Conservation (phyloP, 2,329 filamentous ascomycete genomes). For the Scytalidium sp. region DNA sequence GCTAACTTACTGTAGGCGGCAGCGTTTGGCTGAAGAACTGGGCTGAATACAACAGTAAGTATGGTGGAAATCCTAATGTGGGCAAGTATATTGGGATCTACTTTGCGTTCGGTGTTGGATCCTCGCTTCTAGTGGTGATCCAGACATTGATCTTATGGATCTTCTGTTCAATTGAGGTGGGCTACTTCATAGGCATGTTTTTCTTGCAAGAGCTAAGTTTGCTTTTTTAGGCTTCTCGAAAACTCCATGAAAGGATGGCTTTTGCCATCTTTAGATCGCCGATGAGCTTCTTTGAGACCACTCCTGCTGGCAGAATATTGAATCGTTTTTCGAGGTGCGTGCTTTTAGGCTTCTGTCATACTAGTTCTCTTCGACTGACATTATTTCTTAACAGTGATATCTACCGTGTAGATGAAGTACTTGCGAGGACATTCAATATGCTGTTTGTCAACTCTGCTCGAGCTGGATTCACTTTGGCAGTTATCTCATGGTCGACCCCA, state of each 20-base stretch:
- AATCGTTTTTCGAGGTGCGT: constrained; percentile 90
- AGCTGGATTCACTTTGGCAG: constrained; percentile 77
- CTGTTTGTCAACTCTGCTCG: constrained; percentile 73
- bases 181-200: constrained; percentile 14
- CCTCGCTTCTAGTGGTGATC: constrained; percentile 78
- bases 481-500: constrained; percentile 81
- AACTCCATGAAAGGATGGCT: constrained; percentile 96
- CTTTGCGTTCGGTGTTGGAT: constrained; percentile 89
- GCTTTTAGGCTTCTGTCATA: constrained; percentile 1
- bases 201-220: not conserved
- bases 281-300: constrained; percentile 99
- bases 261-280: constrained; percentile 95
- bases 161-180: constrained; percentile 96
- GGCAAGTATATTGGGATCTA: constrained; percentile 94
- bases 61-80: constrained; percentile 68
- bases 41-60: constrained; percentile 73
- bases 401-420: constrained; percentile 42
- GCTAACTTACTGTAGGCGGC: constrained; percentile 48
- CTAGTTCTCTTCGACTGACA: not conserved
- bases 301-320: constrained; percentile 90
- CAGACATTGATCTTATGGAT: constrained; percentile 98
- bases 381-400: constrained; percentile 40
- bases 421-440: constrained; percentile 98
- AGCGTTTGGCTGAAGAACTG: constrained; percentile 93
- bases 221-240: constrained; percentile 72